A percentile compares a stretch with the other conserved stretches of the same genome.
Conservation (phyloP, 441 rosid genomes). For the Erodium chrysanthum region DNA sequence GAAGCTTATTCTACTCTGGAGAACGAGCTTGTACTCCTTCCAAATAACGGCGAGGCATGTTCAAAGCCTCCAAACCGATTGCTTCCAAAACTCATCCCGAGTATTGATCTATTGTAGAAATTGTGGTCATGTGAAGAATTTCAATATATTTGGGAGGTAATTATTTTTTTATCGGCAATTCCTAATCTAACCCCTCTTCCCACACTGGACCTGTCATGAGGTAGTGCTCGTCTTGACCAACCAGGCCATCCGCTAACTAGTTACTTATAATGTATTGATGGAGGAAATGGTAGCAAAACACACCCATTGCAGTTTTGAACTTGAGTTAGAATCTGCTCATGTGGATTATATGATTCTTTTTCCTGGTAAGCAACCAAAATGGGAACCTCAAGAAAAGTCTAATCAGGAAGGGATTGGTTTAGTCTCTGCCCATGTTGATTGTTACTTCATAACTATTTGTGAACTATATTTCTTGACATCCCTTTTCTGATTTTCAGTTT, state of each 20-base stretch:
- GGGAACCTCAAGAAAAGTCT: background rate
- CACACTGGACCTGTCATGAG: too few relatives aligned
- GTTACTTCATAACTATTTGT: background rate
- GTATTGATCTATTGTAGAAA: slow-evolving; percentile 36
- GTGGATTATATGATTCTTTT: background rate
- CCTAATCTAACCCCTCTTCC: too few relatives aligned
- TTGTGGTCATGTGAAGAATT: slow-evolving; percentile 8
- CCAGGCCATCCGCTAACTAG: background rate
- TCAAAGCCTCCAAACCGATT: slow-evolving; percentile 35
- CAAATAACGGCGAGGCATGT: slow-evolving; percentile 36
- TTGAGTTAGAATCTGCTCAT: background rate
- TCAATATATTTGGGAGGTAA: slow-evolving; percentile 22
- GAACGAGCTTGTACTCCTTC: slow-evolving; percentile 54
- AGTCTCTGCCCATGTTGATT: background rate
- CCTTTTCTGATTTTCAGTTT: background rate
- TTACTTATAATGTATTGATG: background rate
- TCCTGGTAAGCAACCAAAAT: background rate
- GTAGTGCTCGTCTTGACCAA: too few relatives aligned
- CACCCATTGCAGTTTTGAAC: background rate
- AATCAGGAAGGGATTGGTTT: background rate
- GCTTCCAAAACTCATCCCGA: slow-evolving; percentile 78
- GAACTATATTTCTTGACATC: background rate
- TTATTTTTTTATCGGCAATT: too few relatives aligned
- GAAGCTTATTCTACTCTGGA: slow-evolving; percentile 83
- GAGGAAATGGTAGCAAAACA: background rate